Base-by-base conservation (phyloP, 176 grass and related monocot species). In the Triticum dicoccoides region DNA sequence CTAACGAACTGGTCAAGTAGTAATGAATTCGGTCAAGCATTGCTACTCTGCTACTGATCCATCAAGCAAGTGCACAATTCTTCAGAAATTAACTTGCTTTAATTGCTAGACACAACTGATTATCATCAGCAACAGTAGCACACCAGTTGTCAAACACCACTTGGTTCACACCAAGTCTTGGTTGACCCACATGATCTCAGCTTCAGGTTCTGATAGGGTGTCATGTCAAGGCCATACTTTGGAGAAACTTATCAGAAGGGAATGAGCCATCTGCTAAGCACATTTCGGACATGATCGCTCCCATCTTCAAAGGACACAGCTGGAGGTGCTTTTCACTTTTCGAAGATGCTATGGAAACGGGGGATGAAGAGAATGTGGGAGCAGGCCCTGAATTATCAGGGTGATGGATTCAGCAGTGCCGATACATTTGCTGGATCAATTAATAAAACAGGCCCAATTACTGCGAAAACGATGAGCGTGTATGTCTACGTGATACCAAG, bases 381-480 rank as follows among this genome's bases (percentile, higher is more conserved):
- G 65, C 54, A 25, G 12, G 61, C 42, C 56, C 32, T 83, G 21
- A 62, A 41, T 78, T 70, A 73, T 65, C n/a, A 54, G 27, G 52
- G 29, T 37, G 58, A 44, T 33, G 18, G 39, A 15, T 18, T 17
- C 51, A 17, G 49, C 51, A 17, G 14, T 54, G 51, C 0, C 51
- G 14, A 17, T 10, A 24, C n/a, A 79, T 11, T 67, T 67, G 34
- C 58, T 58, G 61, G 73, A 65, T 79, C 12, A 65, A 79, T 82
- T 9, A 41, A 58, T 1, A 86, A 7, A 86, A 38, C 80, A 54
- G 5, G 65, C 42, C 41, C 78, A 83, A 66, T 90, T 79, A 80
- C 67, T 84, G 32, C 3, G 75, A 90, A 73, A 84, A 67, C 8
- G 75, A 61, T 24, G 44, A 67, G 20, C 20, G 18, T 8, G 34